phyloP scores from a whole-genome alignment of 768 basidiomycete species.

The Omphalotus guepiniiformis region DNA sequence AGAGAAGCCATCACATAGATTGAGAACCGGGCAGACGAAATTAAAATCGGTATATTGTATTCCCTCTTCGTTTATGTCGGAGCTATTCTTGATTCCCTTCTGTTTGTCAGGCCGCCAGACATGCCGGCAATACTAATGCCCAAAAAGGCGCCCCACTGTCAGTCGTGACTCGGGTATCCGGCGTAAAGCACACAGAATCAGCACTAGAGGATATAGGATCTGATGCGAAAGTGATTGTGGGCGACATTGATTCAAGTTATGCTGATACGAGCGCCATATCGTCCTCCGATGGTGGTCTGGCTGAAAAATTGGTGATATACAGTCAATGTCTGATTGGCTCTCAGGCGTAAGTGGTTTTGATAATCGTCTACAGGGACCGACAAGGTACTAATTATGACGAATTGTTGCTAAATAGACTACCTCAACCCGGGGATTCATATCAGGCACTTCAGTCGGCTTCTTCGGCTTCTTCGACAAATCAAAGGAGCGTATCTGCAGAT shows the following conservation, averaged over 20 bases:
- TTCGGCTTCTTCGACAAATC: not conserved
- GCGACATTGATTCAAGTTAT: slow-evolving; percentile 6
- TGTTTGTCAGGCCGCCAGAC: not conserved
- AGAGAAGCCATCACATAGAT: too few species aligned
- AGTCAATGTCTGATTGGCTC: slow-evolving; percentile 41
- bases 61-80: too few species aligned
- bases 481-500: slow-evolving; percentile 27
- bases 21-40: too few species aligned
- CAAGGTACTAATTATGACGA: not conserved
- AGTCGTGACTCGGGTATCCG: not conserved
- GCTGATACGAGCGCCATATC: slow-evolving; percentile 25
- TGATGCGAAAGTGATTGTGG: not conserved
- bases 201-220: not conserved
- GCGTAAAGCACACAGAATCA: not conserved
- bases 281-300: slow-evolving; percentile 30
- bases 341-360: slow-evolving; percentile 35
- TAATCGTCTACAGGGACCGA: not conserved
- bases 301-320: slow-evolving; percentile 46
- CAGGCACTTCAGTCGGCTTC: not conserved
- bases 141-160: not conserved
- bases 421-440: not conserved
- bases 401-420: not conserved
- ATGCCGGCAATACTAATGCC: not conserved
- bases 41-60: too few species aligned
- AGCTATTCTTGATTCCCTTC: too few species aligned